Evolutionary conservation across 306 rosid genomes (phyloP), one percentile per base, ranked within the genome.

Genomic region (Casuarina equisetifolia): DNA sequence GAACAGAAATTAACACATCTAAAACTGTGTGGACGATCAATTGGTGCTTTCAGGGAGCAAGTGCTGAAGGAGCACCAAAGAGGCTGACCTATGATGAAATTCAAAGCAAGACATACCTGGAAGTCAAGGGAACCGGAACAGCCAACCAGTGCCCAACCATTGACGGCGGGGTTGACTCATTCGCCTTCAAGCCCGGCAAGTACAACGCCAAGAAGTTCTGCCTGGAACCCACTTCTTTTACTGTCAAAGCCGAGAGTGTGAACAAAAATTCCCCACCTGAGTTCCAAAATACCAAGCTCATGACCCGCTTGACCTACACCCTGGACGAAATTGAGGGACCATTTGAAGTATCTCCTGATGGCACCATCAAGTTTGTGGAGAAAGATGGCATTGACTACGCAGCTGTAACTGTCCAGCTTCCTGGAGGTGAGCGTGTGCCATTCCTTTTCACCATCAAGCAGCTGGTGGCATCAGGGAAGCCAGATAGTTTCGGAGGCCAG

Each of bases 61-160:
- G 90, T 66, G 99, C 98, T 0, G 99, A 96, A 79, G 97, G 98
- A 55, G 84, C 55, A 32, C 97, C 98, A 19, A 96, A 88, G 88
- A 70, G 99, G 70, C 84, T 96, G 55, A 96, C 99, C 62, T 96
- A 43, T 19, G 99, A 96, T 11, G 97, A 92, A 83, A 96, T 92
- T 83, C 99, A 96, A 81, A 92, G 98, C 88, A 91, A 92, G 88
- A 96, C 99, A 45, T 96, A 96, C 89, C 0, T 78, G 76, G 99
- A 96, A 85, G 99, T 92, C 6, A 96, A 96, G 69, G 99, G 99
- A 44, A 87, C 90, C 0, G 98, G 97, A 73, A 96, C 99, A 0
- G 99, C 99, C 0, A 96, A 92, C 94, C 99, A 96, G 51, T 96
- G 99, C 78, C 99, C 99, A 49, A 88, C 94, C 74, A 85, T 96